Conservation (phyloP, 257 asterid genomes). For the Nemophila menziesii region DNA sequence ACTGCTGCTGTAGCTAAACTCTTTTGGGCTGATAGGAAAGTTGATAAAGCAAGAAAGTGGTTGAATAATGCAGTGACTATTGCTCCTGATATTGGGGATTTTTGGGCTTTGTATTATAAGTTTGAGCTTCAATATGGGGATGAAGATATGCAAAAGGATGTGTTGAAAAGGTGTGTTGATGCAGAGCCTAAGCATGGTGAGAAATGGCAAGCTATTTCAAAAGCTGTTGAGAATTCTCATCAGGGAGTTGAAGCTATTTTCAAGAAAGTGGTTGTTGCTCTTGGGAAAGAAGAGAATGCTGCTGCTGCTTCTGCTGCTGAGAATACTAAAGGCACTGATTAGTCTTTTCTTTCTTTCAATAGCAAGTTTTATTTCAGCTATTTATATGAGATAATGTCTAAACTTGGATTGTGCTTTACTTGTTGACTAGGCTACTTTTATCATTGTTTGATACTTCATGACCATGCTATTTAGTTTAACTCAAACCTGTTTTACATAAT, state of each 20-base stretch:
- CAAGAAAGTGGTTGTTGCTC: slow-evolving; percentile 72
- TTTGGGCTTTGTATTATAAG: slow-evolving; percentile 74
- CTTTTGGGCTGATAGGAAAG: slow-evolving; percentile 84
- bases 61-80: slow-evolving; percentile 67
- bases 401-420: too few relatives aligned
- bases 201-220: slow-evolving; percentile 68
- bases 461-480: too few relatives aligned
- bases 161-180: slow-evolving; percentile 52
- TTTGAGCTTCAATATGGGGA: slow-evolving; percentile 68
- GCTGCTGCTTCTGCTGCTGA: too few relatives aligned
- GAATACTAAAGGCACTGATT: too few relatives aligned
- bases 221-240: slow-evolving; percentile 91
- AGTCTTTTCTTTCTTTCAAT: too few relatives aligned
- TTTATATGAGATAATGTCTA: too few relatives aligned
- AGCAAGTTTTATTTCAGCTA: too few relatives aligned
- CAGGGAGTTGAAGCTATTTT: slow-evolving; percentile 62
- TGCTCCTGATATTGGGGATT: slow-evolving; percentile 80
- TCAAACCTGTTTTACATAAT: too few relatives aligned
- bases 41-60: slow-evolving; percentile 67
- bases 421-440: too few relatives aligned
- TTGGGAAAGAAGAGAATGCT: slow-evolving; percentile 60
- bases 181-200: slow-evolving; percentile 96
- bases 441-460: too few relatives aligned
- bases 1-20: slow-evolving; percentile 67
- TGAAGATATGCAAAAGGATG: slow-evolving; percentile 65